Evolutionary conservation across 2,329 filamentous ascomycete genomes (phyloP).

Genomic region (Fusarium lateritium): DNA sequence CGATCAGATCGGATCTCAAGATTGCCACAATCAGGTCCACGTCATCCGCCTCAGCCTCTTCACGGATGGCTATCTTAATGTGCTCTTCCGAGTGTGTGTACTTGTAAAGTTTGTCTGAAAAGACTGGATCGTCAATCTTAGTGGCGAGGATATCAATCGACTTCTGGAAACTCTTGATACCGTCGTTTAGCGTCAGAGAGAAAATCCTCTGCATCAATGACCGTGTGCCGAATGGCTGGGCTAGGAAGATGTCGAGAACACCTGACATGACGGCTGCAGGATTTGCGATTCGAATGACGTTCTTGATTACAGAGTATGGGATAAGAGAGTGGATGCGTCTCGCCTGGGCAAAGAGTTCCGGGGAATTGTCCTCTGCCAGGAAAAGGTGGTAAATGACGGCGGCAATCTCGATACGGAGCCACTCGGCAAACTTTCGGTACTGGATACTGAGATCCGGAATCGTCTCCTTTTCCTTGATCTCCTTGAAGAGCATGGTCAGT

Average conservation of each 20-base stretch:
- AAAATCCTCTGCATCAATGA: constrained; percentile 96
- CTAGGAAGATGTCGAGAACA: constrained; percentile 93
- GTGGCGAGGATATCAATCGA: constrained; percentile 83
- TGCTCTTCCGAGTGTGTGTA: constrained; percentile 84
- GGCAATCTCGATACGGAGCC: constrained; percentile 96
- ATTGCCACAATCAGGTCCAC: constrained; percentile 90
- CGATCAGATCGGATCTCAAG: constrained; percentile 81
- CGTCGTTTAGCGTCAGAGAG: constrained; percentile 89
- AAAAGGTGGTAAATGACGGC: constrained; percentile 98
- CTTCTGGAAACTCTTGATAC: constrained; percentile 87
- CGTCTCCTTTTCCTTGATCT: constrained; percentile 90
- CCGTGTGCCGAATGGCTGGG: constrained; percentile 91
- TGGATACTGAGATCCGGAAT: constrained; percentile 92
- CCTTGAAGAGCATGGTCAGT: constrained; percentile 90
- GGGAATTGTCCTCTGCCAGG: constrained; percentile 97
- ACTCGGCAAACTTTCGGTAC: constrained; percentile 98
- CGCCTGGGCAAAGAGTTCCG: constrained; percentile 93
- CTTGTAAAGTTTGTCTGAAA: constrained; percentile 84
- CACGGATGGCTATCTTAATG: constrained; percentile 80
- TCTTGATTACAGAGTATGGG: constrained; percentile 94
- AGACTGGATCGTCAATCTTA: constrained; percentile 85
- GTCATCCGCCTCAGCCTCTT: constrained; percentile 79
- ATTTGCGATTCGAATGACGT: constrained; percentile 96
- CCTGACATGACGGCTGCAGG: constrained; percentile 98
- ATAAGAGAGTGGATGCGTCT: constrained; percentile 96